Conservation (phyloP, 768 basidiomycete genomes). For the Astraeus odoratus region DNA sequence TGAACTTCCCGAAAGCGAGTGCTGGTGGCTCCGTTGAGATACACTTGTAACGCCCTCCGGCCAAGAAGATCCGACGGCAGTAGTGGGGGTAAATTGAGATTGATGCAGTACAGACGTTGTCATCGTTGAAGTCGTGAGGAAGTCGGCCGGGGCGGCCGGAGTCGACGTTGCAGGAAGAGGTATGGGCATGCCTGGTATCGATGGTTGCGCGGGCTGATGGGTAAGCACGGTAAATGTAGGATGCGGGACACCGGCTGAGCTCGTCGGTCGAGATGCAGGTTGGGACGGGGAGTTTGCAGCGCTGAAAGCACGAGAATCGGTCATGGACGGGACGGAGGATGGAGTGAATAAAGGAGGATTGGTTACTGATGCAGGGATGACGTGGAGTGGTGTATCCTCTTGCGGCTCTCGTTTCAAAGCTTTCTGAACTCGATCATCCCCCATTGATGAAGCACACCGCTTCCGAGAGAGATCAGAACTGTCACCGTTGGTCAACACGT, state of each 20-base stretch:
- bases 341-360: constrained; percentile 21
- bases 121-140: constrained; percentile 16
- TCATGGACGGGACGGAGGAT: constrained; percentile 18
- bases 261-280: constrained; percentile 26
- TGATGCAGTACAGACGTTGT: constrained; percentile 16
- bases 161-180: constrained; percentile 16
- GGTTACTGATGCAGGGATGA: constrained; percentile 14
- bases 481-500: constrained; percentile 24
- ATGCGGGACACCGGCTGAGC: constrained; percentile 23
- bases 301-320: constrained; percentile 18
- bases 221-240: constrained; percentile 19
- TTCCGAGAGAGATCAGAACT: constrained; percentile 40
- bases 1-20: constrained; percentile 25
- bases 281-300: constrained; percentile 22
- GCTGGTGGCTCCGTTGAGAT: constrained; percentile 25
- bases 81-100: constrained; percentile 18
- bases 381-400: constrained; percentile 32
- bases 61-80: constrained; percentile 22
- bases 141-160: constrained; percentile 17
- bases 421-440: constrained; percentile 39
- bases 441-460: constrained; percentile 43
- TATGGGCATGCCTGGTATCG: constrained; percentile 13
- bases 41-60: constrained; percentile 23
- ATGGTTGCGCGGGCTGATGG: constrained; percentile 12
- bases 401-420: constrained; percentile 43